Evolutionary conservation across 495 filamentous ascomycete genomes (phyloP).

Genomic region (Hypoxylon lenormandii): DNA sequence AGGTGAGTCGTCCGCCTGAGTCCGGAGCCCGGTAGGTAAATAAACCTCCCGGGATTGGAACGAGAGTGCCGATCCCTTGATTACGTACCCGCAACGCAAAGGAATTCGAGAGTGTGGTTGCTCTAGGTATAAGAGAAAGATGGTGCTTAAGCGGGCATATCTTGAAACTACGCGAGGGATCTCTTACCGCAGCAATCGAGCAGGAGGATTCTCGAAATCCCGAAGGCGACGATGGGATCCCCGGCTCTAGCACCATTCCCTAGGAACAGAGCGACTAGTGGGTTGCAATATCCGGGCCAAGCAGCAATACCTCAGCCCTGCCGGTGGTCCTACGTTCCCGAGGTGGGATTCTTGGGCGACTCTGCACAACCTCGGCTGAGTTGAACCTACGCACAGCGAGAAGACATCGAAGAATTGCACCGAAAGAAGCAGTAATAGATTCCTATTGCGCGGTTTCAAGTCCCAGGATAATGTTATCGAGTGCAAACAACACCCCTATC

Average conservation of each 20-base stretch:
- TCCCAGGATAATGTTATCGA: slow-evolving; percentile 2
- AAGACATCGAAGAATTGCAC: slow-evolving; percentile 19
- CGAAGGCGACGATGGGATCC: slow-evolving; percentile 7
- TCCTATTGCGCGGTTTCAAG: background rate
- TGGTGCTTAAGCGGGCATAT: slow-evolving; percentile 38
- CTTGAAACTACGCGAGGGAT: slow-evolving; percentile 32
- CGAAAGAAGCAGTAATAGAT: slow-evolving; percentile 15
- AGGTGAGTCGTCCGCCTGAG: slow-evolving; percentile 38
- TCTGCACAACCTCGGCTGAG: slow-evolving; percentile 16
- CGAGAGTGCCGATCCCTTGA: slow-evolving; percentile 23
- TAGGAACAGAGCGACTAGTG: slow-evolving; percentile 1
- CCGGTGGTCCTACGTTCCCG: slow-evolving; percentile 19
- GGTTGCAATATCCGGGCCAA: background rate
- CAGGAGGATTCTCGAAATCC: slow-evolving; percentile 17
- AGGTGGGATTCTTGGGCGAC: slow-evolving; percentile 19
- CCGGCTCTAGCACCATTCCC: slow-evolving; percentile 2
- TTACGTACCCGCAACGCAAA: slow-evolving; percentile 32
- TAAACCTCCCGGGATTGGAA: slow-evolving; percentile 14
- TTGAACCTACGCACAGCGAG: slow-evolving; percentile 5
- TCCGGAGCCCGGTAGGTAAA: slow-evolving; percentile 37
- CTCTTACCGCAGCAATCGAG: slow-evolving; percentile 9
- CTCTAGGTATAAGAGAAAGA: slow-evolving; percentile 37
- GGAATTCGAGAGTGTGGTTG: slow-evolving; percentile 14
- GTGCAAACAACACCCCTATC: slow-evolving; percentile 2
- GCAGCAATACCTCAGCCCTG: slow-evolving; percentile 26